Evolutionary conservation across 805 yeast species (phyloP).

Genomic region (Pichia insulana): DNA sequence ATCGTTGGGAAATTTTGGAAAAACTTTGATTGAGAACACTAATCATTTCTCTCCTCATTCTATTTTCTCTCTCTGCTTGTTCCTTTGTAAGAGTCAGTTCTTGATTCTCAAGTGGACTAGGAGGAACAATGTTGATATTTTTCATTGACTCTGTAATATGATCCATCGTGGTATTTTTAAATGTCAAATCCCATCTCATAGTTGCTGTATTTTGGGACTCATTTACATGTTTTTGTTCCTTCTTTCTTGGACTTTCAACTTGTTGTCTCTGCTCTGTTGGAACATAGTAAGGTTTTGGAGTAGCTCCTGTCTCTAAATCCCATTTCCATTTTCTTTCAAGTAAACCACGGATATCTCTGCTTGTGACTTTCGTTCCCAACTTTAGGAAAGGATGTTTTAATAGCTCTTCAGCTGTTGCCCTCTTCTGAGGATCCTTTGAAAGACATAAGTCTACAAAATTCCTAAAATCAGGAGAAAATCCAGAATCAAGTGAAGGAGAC

Average conservation of each 20-base stretch:
- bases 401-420: conserved; percentile 59
- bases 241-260: background rate
- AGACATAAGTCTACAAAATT: conserved; percentile 67
- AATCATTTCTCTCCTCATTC: conserved; percentile 24
- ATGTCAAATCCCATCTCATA: conserved; percentile 7
- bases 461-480: conserved; percentile 37
- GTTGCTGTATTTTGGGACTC: conserved; percentile 1
- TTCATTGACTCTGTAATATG: conserved; percentile 4
- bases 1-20: conserved; percentile 36
- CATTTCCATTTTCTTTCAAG: conserved; percentile 37
- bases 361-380: conserved; percentile 29
- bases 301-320: conserved; percentile 30
- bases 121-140: conserved; percentile 13
- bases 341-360: conserved; percentile 28
- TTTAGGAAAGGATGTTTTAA: conserved; percentile 56
- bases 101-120: conserved; percentile 13
- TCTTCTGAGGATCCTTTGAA: conserved; percentile 52
- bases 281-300: conserved; percentile 22
- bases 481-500: conserved; percentile 35
- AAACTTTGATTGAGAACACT: conserved; percentile 35
- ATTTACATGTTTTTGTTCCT: background rate
- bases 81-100: conserved; percentile 2
- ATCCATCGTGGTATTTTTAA: background rate
- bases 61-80: conserved; percentile 10
- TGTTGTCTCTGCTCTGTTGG: conserved; percentile 24